Evolutionary conservation across 2,329 filamentous ascomycete genomes (phyloP).

Genomic region (Monilinia fructigena): DNA sequence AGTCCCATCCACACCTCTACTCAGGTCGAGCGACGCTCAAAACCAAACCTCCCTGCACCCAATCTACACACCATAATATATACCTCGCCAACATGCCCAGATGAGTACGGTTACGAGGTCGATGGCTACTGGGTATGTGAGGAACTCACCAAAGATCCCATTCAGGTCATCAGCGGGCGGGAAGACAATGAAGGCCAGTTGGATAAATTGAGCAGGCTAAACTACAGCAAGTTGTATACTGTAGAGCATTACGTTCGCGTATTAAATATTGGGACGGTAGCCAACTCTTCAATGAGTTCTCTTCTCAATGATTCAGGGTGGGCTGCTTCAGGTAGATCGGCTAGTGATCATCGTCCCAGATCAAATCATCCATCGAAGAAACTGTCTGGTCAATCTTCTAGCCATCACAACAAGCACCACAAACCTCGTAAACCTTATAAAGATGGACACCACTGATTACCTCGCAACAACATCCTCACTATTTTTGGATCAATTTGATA

Average conservation of each 20-base stretch:
- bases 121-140: conserved; percentile 16
- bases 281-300: neutral
- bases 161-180: conserved; percentile 28
- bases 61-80: conserved; percentile 16
- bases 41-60: conserved; percentile 25
- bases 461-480: neutral
- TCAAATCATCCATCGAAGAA: neutral
- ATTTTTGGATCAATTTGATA: neutral
- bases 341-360: too few relatives aligned
- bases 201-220: conserved; percentile 27
- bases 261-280: conserved; percentile 28
- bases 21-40: conserved; percentile 32
- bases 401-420: neutral
- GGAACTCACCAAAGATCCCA: conserved; percentile 28
- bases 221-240: conserved; percentile 36
- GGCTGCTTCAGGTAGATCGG: too few relatives aligned
- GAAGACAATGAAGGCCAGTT: neutral
- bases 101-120: accelerated
- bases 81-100: neutral
- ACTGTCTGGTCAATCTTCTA: neutral
- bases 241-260: conserved; percentile 33
- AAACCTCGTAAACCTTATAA: too few relatives aligned
- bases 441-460: neutral
- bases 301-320: neutral
- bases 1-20: conserved; percentile 35